phyloP scores from a whole-genome alignment of 1,284 basidiomycete species.

The Leccinum angustisporum region DNA sequence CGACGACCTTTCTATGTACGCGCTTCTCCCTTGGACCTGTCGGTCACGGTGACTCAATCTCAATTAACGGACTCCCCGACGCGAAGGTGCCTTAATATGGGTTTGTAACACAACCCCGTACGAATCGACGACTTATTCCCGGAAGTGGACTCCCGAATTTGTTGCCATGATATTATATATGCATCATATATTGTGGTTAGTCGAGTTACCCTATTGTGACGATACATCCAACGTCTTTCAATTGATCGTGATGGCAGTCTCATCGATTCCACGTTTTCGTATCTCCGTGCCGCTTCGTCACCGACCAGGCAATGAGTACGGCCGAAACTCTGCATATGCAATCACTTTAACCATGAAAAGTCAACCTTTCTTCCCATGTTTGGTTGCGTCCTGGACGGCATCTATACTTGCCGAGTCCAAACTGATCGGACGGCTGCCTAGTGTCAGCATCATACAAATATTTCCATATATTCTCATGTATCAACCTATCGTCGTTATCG shows the following conservation, averaged over 20 bases:
- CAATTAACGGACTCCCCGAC: background rate
- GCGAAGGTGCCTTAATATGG: background rate
- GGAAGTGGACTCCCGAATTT: background rate
- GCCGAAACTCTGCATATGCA: background rate
- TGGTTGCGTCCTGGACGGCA: background rate
- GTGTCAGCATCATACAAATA: background rate
- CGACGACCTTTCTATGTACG: background rate
- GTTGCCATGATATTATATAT: background rate
- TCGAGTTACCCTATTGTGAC: background rate
- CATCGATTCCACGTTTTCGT: background rate
- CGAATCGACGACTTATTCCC: background rate
- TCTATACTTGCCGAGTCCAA: background rate
- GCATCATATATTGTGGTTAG: background rate
- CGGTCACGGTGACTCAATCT: background rate
- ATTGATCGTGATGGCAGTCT: background rate
- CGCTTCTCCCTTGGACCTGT: background rate
- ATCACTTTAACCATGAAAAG: slow-evolving; percentile 2
- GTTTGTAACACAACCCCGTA: background rate
- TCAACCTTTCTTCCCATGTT: background rate
- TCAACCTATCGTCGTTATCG: background rate
- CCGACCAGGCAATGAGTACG: background rate
- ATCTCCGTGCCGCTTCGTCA: background rate
- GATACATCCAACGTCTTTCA: background rate
- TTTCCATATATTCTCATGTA: background rate
- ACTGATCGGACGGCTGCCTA: background rate